phyloP scores from a whole-genome alignment of 2,329 filamentous ascomycete genomes.

The Cladosporium sp. region DNA sequence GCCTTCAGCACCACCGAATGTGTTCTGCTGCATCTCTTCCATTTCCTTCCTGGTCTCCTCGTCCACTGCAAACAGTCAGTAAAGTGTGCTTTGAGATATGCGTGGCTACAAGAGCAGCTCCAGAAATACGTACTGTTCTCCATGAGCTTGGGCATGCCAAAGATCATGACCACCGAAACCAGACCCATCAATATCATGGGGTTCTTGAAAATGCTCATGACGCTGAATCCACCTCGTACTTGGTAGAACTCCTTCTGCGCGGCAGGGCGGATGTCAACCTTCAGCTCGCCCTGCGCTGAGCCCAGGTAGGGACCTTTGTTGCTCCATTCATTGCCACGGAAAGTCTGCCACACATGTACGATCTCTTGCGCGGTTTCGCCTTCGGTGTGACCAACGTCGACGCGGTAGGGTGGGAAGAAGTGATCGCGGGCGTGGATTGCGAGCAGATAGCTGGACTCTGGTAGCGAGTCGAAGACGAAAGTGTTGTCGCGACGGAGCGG shows the following conservation, averaged over 20 bases:
- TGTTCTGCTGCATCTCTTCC: conserved; percentile 81
- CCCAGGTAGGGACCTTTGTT: conserved; percentile 71
- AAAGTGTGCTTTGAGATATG: background rate
- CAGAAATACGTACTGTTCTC: conserved; percentile 75
- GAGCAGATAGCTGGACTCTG: conserved; percentile 73
- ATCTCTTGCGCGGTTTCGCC: conserved; percentile 45
- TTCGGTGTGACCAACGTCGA: conserved; percentile 62
- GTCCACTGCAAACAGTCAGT: conserved; percentile 68
- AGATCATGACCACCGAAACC: conserved; percentile 76
- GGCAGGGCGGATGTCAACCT: conserved; percentile 63
- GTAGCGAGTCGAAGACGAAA: conserved; percentile 74
- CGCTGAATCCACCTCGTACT: conserved; percentile 63
- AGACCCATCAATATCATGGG: conserved; percentile 95
- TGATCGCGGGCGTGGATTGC: conserved; percentile 75
- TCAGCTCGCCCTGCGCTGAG: conserved; percentile 44
- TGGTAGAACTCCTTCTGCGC: conserved; percentile 73
- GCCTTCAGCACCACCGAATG: conserved; percentile 44
- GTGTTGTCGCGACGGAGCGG: conserved; percentile 68
- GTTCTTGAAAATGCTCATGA: conserved; percentile 83
- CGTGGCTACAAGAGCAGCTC: background rate
- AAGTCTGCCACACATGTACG: conserved; percentile 77
- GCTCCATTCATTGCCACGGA: conserved; percentile 83
- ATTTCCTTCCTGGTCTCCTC: conserved; percentile 93
- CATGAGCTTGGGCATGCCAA: conserved; percentile 93
- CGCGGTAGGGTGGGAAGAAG: conserved; percentile 74